phyloP scores from a whole-genome alignment of 257 asterid genomes.

The Lithospermum erythrorhizon region DNA sequence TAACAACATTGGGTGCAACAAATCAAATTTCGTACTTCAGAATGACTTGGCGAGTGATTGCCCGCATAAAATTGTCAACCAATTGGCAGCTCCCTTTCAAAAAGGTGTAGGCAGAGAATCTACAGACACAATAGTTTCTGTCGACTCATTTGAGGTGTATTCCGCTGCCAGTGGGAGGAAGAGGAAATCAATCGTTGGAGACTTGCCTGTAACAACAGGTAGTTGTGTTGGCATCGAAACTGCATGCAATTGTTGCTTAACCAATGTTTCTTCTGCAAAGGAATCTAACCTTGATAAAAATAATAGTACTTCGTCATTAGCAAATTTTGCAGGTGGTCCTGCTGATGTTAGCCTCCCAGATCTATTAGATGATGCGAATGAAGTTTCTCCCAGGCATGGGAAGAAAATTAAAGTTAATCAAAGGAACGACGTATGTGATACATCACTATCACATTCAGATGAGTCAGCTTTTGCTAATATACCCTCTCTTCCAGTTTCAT shows the following conservation, averaged over 20 bases:
- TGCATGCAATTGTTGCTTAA: constrained; percentile 9
- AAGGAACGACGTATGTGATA: constrained; percentile 6
- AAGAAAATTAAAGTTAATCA: constrained; percentile 26
- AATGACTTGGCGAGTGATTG: background rate
- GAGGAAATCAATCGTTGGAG: constrained; percentile 29
- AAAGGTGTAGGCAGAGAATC: constrained; percentile 16
- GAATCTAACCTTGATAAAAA: constrained; percentile 21
- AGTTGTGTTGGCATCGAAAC: constrained; percentile 17
- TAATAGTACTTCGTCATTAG: constrained; percentile 18
- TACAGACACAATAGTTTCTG: constrained; percentile 14
- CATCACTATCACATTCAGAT: constrained; percentile 1
- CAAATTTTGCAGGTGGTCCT: constrained; percentile 15
- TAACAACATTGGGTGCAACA: constrained; percentile 5
- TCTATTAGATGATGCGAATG: constrained; percentile 19
- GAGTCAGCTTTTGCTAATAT: constrained; percentile 11
- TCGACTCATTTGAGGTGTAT: constrained; percentile 16
- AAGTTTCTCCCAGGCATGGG: constrained; percentile 15
- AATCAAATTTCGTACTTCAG: too few species aligned
- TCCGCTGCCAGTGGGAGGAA: constrained; percentile 25
- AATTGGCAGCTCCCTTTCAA: constrained; percentile 11
- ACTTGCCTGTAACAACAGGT: constrained; percentile 7
- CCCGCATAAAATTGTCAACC: constrained; percentile 14
- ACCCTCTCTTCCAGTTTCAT: constrained; percentile 10
- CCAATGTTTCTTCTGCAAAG: constrained; percentile 24
- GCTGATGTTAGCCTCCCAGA: constrained; percentile 17